Conservation (phyloP, 2,329 filamentous ascomycete species). For the Fusarium zealandicum region DNA sequence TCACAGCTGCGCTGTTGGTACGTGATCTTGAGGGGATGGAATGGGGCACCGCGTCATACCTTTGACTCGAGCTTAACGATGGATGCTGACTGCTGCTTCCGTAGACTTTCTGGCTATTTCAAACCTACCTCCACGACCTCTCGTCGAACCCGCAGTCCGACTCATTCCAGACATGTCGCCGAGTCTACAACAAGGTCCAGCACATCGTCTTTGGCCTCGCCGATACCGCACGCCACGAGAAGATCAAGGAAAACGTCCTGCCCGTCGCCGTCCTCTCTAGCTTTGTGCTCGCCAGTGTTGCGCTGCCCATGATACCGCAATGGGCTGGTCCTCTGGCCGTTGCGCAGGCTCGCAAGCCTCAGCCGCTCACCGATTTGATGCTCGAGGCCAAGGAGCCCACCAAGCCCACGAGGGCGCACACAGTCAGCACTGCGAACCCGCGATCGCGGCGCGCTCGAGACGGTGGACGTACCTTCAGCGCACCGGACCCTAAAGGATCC, state of each 20-base stretch:
- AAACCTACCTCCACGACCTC: constrained; percentile 86
- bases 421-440: constrained; percentile 61
- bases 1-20: constrained; percentile 83
- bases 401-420: constrained; percentile 70
- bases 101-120: constrained; percentile 89
- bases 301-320: constrained; percentile 75
- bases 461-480: constrained; percentile 53
- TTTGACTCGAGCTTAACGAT: neutral
- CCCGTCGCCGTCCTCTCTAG: constrained; percentile 83
- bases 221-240: constrained; percentile 72
- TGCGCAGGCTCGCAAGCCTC: constrained; percentile 80
- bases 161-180: constrained; percentile 80
- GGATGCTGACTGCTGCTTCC: constrained; percentile 27
- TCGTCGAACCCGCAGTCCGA: constrained; percentile 76
- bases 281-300: constrained; percentile 79
- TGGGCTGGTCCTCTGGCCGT: constrained; percentile 83
- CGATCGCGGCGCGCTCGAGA: constrained; percentile 59
- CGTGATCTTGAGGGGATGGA: constrained; percentile 41
- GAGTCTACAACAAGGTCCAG: constrained; percentile 89
- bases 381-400: constrained; percentile 51
- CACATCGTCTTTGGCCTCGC: constrained; percentile 83
- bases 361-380: constrained; percentile 48
- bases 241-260: constrained; percentile 81
- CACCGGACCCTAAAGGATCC: constrained; percentile 49
- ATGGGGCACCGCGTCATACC: constrained; percentile 18